Evolutionary conservation across 1,284 basidiomycete genomes (phyloP), one percentile per base, ranked within the genome.

Genomic region (Golubevia pallescens): DNA sequence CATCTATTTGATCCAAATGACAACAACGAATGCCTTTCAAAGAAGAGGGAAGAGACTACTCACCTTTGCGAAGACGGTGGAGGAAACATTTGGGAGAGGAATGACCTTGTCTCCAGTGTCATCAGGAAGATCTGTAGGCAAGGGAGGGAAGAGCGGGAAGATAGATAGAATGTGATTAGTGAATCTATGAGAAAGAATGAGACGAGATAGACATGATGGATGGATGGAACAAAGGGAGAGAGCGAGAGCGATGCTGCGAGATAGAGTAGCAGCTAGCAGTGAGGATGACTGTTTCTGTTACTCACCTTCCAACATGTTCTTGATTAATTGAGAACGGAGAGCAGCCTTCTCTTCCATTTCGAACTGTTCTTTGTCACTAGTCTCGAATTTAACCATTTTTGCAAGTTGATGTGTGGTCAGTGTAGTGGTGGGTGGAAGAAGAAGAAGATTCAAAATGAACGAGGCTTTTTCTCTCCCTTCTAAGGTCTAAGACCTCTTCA

Each of bases 11-110:
- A 19, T 8, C 7, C 57, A 16, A 19, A 38, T 13, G 57, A 19
- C 14, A 32, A 58, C 16, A 14, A 58, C 28, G 28, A 58, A 4
- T 4, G 24, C 24, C 55, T 6, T 52, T n/a, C 58, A 59, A 14
- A 19, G 5, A 13, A 13, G 42, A 56, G 55, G 3, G 19, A 13
- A 38, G 19, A 21, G 20, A 10, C 7, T 2, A 57, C 79, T 59
- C 60, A 80, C 81, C 80, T 85, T 85, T 69, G 81, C 80, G 20
- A 85, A 65, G 16, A 85, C 82, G 34, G 77, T 78, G 48, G 80
- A 77, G 20, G 80, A 78, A 42, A 85, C 82, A 55, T 84, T 85
- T 56, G 74, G 73, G 20, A 85, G 70, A 1, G 82, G 82, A 57
- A 85, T 85, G 16, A 80, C 75, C 67, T 71, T 69, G 57, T 84